Conservation (phyloP, 1,284 basidiomycete genomes). For the Ceratobasidium sp. region DNA sequence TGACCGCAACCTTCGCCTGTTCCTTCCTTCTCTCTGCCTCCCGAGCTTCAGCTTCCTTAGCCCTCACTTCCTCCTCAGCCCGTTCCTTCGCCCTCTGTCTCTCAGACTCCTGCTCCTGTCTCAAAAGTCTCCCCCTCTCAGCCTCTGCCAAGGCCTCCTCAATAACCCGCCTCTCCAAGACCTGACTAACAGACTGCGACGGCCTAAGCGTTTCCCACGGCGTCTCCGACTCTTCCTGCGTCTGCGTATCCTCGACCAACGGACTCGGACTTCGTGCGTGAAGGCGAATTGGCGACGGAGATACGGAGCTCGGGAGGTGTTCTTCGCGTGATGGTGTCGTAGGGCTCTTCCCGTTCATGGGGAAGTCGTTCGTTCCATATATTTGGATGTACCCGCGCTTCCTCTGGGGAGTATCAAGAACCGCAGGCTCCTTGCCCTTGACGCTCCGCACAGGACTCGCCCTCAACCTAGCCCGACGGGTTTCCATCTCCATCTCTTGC, state of each 20-base stretch:
- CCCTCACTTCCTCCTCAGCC: not conserved
- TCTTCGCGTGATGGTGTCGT: conserved; percentile 9
- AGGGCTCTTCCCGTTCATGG: not conserved
- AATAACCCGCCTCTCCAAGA: conserved; percentile 10
- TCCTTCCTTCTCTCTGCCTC: not conserved
- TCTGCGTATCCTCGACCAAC: conserved; percentile 9
- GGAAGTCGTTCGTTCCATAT: not conserved
- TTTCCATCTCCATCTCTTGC: conserved; percentile 7
- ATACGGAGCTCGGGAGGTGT: conserved; percentile 26
- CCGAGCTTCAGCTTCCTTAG: not conserved
- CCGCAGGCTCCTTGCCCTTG: too few relatives aligned
- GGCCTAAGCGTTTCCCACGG: conserved; percentile 27
- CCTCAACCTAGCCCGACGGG: not conserved
- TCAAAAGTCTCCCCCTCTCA: conserved; percentile 13
- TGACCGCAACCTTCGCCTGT: not conserved
- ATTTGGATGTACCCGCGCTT: not conserved
- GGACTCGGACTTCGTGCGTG: not conserved
- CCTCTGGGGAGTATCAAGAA: too few relatives aligned
- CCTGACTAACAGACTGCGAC: conserved; percentile 31
- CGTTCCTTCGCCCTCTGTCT: conserved; percentile 4
- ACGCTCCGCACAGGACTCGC: not conserved
- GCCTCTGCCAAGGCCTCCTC: conserved; percentile 25
- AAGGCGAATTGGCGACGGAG: conserved; percentile 10
- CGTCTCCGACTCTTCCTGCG: conserved; percentile 29
- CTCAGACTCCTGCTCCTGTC: conserved; percentile 9